A percentile compares a stretch with the other conserved stretches of the same genome.
These are phyloP conservation scores for Pseudocercospora ulei DNA, from an alignment of 2,329 filamentous ascomycete species.

Conservation along the genomic window DNA sequence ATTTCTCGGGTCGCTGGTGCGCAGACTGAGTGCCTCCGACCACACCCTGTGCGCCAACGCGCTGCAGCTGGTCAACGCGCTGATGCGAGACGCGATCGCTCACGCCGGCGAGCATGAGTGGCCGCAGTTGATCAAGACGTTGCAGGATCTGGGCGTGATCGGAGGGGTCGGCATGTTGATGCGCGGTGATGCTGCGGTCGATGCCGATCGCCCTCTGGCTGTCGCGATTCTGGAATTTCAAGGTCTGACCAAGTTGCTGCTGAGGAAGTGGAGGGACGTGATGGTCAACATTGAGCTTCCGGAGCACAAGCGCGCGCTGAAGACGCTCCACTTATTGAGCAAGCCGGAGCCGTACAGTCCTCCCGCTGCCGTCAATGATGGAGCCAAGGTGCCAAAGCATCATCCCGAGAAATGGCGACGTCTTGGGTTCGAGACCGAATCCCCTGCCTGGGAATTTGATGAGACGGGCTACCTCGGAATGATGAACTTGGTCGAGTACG, in stretches of 20 bases:
- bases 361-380: slow-evolving; percentile 27
- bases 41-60: slow-evolving; percentile 93
- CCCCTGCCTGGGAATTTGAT: slow-evolving; percentile 75
- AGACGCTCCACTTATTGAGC: slow-evolving; percentile 62
- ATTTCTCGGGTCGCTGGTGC: slow-evolving; percentile 89
- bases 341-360: slow-evolving; percentile 48
- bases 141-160: slow-evolving; percentile 89
- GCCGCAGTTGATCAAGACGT: slow-evolving; percentile 85
- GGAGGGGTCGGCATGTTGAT: slow-evolving; percentile 82
- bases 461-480: slow-evolving; percentile 81
- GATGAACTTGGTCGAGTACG: slow-evolving; percentile 95
- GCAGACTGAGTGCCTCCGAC: slow-evolving; percentile 83
- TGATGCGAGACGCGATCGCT: slow-evolving; percentile 84
- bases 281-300: slow-evolving; percentile 73
- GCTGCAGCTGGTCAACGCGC: slow-evolving; percentile 84
- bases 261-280: slow-evolving; percentile 75
- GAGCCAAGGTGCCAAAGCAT: slow-evolving; percentile 49
- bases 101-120: slow-evolving; percentile 72
- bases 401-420: slow-evolving; percentile 88
- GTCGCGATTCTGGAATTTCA: slow-evolving; percentile 90
- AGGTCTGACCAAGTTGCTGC: slow-evolving; percentile 45
- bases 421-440: slow-evolving; percentile 84
- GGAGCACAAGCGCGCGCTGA: slow-evolving; percentile 79
- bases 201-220: slow-evolving; percentile 77
- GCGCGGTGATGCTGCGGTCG: slow-evolving; percentile 85